Conservation (phyloP, 177 flowering plant species). For the Vitis hybrid region DNA sequence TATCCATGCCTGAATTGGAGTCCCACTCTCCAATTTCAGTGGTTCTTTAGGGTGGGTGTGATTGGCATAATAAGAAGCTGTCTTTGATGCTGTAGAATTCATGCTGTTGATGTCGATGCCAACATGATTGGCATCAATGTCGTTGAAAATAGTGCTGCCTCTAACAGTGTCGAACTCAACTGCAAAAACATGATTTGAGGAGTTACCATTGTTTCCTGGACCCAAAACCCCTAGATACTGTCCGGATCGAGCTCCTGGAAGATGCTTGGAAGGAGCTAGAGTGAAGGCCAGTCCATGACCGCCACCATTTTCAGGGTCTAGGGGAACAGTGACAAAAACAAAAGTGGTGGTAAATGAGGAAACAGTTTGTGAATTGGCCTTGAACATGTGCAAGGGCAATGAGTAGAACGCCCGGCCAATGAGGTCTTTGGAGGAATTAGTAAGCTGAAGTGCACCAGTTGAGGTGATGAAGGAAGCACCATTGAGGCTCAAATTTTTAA, state of each 20-base stretch:
- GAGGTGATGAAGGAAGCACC: slow-evolving; percentile 25
- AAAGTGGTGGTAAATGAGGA: slow-evolving; percentile 38
- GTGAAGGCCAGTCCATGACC: slow-evolving; percentile 39
- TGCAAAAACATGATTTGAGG: slow-evolving; percentile 28
- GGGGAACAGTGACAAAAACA: slow-evolving; percentile 24
- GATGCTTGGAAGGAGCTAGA: slow-evolving; percentile 21
- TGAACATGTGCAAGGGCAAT: slow-evolving; percentile 8
- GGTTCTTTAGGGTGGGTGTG: not conserved
- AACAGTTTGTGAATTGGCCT: not conserved
- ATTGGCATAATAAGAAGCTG: slow-evolving; percentile 10
- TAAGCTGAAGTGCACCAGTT: slow-evolving; percentile 33
- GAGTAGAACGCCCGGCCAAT: slow-evolving; percentile 49
- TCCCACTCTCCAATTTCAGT: slow-evolving; percentile 21
- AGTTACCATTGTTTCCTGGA: not conserved
- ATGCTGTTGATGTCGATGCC: slow-evolving; percentile 34
- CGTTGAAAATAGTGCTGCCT: slow-evolving; percentile 16
- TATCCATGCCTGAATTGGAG: slow-evolving; percentile 31
- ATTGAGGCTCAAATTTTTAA: slow-evolving; percentile 3
- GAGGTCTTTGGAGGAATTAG: slow-evolving; percentile 20
- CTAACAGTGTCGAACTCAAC: slow-evolving; percentile 44
- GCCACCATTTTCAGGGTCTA: slow-evolving; percentile 2
- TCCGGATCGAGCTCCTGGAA: slow-evolving; percentile 19
- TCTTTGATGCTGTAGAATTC: slow-evolving; percentile 1
- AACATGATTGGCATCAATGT: slow-evolving; percentile 32
- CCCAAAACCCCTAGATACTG: slow-evolving; percentile 34